A percentile compares a stretch with the other conserved stretches of the same genome.
Conservation (phyloP, 345 rosid species). For the Viola odorata region DNA sequence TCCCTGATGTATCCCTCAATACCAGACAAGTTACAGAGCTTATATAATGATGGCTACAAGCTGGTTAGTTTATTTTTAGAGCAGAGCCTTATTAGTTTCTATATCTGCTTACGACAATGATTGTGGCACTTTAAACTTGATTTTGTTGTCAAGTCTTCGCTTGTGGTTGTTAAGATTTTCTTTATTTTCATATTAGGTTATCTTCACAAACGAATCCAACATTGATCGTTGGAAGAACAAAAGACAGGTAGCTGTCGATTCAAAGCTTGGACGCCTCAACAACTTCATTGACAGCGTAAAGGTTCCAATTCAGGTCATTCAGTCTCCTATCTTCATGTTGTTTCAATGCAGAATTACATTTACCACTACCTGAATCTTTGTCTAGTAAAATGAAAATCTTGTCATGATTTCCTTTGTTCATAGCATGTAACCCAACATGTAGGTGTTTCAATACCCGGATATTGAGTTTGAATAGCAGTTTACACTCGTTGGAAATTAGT, state of each 20-base stretch:
- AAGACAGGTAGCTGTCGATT: slow-evolving; percentile 87
- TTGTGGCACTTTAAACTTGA: not conserved
- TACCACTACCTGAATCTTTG: too few relatives aligned
- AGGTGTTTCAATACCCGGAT: too few relatives aligned
- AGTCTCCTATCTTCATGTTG: not conserved
- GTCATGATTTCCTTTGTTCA: too few relatives aligned
- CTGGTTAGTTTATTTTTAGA: slow-evolving; percentile 46
- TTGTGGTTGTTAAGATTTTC: not conserved
- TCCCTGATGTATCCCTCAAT: slow-evolving; percentile 86
- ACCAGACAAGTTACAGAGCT: slow-evolving; percentile 67
- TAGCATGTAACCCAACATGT: too few relatives aligned
- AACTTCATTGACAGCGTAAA: slow-evolving; percentile 61
- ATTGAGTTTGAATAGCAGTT: too few relatives aligned
- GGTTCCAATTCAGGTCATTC: slow-evolving; percentile 82
- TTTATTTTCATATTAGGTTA: slow-evolving; percentile 45
- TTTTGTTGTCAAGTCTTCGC: not conserved
- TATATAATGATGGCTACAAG: slow-evolving; percentile 80
- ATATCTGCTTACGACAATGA: not conserved
- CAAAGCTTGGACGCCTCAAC: slow-evolving; percentile 81
- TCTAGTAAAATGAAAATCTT: too few relatives aligned
- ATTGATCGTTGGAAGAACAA: slow-evolving; percentile 97
- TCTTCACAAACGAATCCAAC: slow-evolving; percentile 94
- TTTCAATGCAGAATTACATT: too few relatives aligned
- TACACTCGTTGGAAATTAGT: too few relatives aligned
- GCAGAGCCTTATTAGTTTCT: slow-evolving; percentile 3